phyloP scores from a whole-genome alignment of 108 stramenopile genomes.

The Bacterosira constricta region DNA sequence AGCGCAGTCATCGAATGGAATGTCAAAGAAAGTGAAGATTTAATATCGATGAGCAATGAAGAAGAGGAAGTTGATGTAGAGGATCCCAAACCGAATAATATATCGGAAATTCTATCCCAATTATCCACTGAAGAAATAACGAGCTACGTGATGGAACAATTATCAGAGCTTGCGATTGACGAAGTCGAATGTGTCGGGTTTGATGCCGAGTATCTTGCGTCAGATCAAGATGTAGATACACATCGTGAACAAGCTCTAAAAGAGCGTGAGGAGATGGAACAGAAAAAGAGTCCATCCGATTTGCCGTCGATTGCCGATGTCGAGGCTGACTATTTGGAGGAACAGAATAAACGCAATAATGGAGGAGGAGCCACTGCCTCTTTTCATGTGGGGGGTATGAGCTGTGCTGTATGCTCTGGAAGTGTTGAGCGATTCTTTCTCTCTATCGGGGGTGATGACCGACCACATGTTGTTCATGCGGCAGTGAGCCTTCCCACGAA shows the following conservation, averaged over 20 bases:
- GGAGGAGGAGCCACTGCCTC: constrained; percentile 13
- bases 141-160: background rate
- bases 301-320: background rate
- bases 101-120: too few relatives aligned
- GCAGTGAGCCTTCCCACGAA: constrained; percentile 56
- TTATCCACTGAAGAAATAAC: background rate
- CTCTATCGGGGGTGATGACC: background rate
- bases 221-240: constrained; percentile 29
- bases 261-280: background rate
- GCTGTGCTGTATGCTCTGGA: constrained; percentile 72
- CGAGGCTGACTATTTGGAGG: background rate
- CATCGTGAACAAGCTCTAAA: constrained; percentile 6
- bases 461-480: constrained; percentile 37
- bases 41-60: background rate
- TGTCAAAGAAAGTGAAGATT: background rate
- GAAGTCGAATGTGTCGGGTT: constrained; percentile 68
- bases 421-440: constrained; percentile 58
- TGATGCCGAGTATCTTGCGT: constrained; percentile 45
- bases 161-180: constrained; percentile 43
- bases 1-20: constrained; percentile 13
- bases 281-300: background rate
- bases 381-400: constrained; percentile 68
- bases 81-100: background rate
- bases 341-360: background rate
- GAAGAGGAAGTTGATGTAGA: background rate